Percentiles rank a stretch among this genome's conserved stretches.
Evolutionary conservation across 306 rosid species (phyloP).

Genomic region (Neltuma alba): DNA sequence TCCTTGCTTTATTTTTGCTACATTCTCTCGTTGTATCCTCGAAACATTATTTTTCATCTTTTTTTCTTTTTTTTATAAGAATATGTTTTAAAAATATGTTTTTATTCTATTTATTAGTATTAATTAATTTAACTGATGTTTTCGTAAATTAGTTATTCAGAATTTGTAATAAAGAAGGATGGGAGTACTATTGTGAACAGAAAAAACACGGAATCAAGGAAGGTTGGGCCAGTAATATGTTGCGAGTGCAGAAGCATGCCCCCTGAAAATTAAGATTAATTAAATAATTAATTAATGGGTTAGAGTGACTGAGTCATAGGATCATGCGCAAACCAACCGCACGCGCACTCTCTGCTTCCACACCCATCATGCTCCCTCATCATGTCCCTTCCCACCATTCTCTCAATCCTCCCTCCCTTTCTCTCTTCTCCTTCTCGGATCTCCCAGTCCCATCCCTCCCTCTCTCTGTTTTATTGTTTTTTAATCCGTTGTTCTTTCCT

Average conservation of each 20-base stretch:
- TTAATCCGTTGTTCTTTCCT: constrained; percentile 17
- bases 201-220: constrained; percentile 22
- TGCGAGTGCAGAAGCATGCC: constrained; percentile 34
- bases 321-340: constrained; percentile 66
- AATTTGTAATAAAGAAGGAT: no score
- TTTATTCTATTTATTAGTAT: no score
- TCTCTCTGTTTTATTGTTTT: background rate
- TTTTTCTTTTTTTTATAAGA: no score
- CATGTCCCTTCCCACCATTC: constrained; percentile 36
- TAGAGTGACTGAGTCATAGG: constrained; percentile 51
- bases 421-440: constrained; percentile 54
- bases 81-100: no score
- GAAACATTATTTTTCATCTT: no score
- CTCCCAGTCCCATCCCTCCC: constrained; percentile 40
- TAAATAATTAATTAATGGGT: background rate
- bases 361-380: constrained; percentile 30
- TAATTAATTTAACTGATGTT: no score
- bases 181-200: background rate
- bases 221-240: constrained; percentile 30
- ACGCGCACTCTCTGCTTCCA: constrained; percentile 51
- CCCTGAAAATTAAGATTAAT: background rate
- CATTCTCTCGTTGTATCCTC: no score
- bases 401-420: no score
- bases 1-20: no score
- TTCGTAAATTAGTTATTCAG: no score